phyloP scores from a whole-genome alignment of 108 stramenopile genomes.

The Chaetoceros muelleri region DNA sequence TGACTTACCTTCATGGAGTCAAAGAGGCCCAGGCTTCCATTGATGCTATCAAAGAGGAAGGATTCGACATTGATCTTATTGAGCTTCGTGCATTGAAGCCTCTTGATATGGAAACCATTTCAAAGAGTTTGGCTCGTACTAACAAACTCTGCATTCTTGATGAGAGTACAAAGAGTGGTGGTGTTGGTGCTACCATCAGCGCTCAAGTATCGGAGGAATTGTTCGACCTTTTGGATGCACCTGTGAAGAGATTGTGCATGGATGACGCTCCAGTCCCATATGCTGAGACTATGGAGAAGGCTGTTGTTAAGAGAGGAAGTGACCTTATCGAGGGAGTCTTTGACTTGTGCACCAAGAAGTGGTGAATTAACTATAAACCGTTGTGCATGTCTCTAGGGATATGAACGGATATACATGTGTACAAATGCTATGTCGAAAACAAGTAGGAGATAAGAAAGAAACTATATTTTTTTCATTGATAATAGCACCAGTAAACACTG shows the following conservation, averaged over 20 bases:
- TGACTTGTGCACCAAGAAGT: conserved; percentile 64
- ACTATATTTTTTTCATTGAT: no score
- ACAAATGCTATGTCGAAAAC: no score
- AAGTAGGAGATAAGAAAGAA: no score
- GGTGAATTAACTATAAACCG: conserved; percentile 14
- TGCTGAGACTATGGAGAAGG: conserved; percentile 92
- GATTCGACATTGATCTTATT: conserved; percentile 94
- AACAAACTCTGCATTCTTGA: conserved; percentile 92
- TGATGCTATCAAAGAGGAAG: conserved; percentile 81
- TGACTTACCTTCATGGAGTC: conserved; percentile 97
- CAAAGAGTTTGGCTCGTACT: conserved; percentile 69
- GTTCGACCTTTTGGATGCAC: conserved; percentile 94
- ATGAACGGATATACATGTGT: no score
- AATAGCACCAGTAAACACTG: no score
- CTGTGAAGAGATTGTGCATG: conserved; percentile 94
- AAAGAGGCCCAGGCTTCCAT: conserved; percentile 82
- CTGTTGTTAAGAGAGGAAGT: conserved; percentile 86
- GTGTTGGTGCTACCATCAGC: conserved; percentile 94
- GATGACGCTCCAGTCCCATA: conserved; percentile 97
- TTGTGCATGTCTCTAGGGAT: no score
- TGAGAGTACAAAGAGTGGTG: conserved; percentile 92
- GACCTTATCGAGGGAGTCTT: conserved; percentile 82
- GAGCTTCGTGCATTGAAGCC: conserved; percentile 95
- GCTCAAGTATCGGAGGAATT: conserved; percentile 89
- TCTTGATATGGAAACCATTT: conserved; percentile 93